Evolutionary conservation across 441 rosid genomes (phyloP).

Genomic region (Geranium incanum): DNA sequence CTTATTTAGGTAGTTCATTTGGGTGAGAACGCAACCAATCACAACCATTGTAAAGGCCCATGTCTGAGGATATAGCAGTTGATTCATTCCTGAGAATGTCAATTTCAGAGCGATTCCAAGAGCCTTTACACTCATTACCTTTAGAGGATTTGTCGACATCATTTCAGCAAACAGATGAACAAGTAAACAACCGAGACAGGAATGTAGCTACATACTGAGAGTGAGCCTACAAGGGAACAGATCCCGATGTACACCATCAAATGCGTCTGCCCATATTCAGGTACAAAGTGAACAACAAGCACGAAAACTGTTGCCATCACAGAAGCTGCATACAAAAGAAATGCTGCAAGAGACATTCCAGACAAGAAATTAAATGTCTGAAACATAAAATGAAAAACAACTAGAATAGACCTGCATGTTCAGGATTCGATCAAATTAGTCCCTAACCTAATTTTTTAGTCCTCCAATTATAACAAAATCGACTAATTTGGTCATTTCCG

Average conservation of each 20-base stretch:
- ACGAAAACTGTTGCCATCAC: conserved; percentile 45
- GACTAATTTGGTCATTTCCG: too few species aligned
- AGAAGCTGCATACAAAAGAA: conserved; percentile 51
- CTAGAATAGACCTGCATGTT: neutral
- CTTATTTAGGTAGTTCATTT: conserved; percentile 73
- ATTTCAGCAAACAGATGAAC: neutral
- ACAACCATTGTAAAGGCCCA: conserved; percentile 56
- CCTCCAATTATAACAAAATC: too few species aligned
- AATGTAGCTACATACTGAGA: conserved; percentile 51
- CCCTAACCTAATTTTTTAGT: too few species aligned
- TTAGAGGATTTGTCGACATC: conserved; percentile 12
- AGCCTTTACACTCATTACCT: conserved; percentile 80
- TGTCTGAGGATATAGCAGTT: conserved; percentile 50
- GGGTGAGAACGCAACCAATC: conserved; percentile 43
- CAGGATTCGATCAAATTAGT: too few species aligned
- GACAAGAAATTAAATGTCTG: neutral
- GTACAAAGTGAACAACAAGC: conserved; percentile 41
- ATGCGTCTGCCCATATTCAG: conserved; percentile 60
- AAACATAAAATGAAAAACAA: neutral
- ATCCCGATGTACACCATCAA: conserved; percentile 64
- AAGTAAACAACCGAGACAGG: conserved; percentile 6
- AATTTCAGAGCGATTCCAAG: conserved; percentile 59
- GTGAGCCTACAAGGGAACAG: conserved; percentile 72
- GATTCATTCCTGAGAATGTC: conserved; percentile 64
- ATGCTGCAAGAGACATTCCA: conserved; percentile 31